Evolutionary conservation across 2,329 filamentous ascomycete species (phyloP), one percentile per base, ranked within the genome.

Genomic region (Colletotrichum sidae): DNA sequence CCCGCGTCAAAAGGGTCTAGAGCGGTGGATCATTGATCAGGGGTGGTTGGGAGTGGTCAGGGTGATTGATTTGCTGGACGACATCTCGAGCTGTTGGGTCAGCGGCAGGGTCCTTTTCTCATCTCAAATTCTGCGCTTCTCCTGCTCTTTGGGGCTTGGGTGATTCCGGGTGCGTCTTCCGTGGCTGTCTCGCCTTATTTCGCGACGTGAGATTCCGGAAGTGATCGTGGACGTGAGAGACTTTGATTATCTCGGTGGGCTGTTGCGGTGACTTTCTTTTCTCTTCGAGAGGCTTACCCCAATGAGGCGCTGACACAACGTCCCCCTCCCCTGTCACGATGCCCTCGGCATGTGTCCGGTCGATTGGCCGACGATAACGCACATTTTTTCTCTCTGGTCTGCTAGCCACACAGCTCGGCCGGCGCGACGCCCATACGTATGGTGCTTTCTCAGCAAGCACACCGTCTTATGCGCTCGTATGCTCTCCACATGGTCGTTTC

Each of bases 341-440:
- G 15, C n/a, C 35, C 50, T 62, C 17, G 45, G 62, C 9, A n/a
- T 53, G 62, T 45, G 25, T 52, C 17, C 39, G 57, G 57, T 53
- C 62, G 51, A 62, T 65, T 65, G 62, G 62, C 35, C 44, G 39
- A 44, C 57, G 62, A 62, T 51, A 62, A 42, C 62, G 62, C 62
- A 51, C 38, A 12, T n/a, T 33, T 45, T 39, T 53, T n/a, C 55
- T 12, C 25, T 33, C 44, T 6, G 34, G 39, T 41, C 42, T 6
- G 11, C 3, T 15, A 44, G 13, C 4, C 13, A 44, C 42, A n/a
- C 41, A 47, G 25, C 25, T 25, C 25, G 25, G 53, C 55, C 56
- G 46, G 55, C 60, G 60, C 60, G 13, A 60, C 60, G 60, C 60
- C 60, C 49, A 39, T n/a, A 55, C 39, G 39, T 37, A 52, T 41